Conservation (phyloP, 805 yeast species). For the Sugiyamaella boreocaroliniensis region DNA sequence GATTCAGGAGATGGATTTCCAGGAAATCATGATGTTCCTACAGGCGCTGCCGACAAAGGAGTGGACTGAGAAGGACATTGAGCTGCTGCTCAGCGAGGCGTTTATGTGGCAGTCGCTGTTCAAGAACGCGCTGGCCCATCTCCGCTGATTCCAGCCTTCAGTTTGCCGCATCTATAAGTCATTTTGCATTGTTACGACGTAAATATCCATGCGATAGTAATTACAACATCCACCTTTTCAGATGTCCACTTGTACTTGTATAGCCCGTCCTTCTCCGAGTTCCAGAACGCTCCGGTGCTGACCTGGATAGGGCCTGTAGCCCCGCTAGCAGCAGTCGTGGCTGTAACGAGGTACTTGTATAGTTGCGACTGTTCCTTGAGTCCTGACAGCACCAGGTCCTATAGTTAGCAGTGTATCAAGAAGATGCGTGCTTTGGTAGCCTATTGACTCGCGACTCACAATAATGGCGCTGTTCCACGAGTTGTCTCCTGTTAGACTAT, state of each 20-base stretch:
- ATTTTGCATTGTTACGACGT: constrained; percentile 4
- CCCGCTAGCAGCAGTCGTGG: constrained; percentile 15
- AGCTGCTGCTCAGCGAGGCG: constrained; percentile 88
- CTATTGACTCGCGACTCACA: neutral
- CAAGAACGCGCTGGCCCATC: constrained; percentile 83
- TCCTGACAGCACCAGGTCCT: neutral
- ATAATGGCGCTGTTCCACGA: neutral
- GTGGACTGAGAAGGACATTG: constrained; percentile 89
- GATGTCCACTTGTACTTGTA: constrained; percentile 21
- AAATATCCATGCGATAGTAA: constrained; percentile 22
- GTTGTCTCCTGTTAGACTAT: neutral
- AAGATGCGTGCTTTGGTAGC: neutral
- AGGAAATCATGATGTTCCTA: constrained; percentile 83
- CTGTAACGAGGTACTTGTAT: constrained; percentile 20
- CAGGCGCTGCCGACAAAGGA: constrained; percentile 81
- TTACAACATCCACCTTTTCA: constrained; percentile 16
- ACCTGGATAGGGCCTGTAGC: constrained; percentile 20
- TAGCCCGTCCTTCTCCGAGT: constrained; percentile 23
- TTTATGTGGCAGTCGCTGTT: constrained; percentile 93
- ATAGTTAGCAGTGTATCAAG: neutral
- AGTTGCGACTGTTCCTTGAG: neutral
- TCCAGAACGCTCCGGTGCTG: constrained; percentile 21
- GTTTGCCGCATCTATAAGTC: neutral
- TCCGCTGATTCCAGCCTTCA: constrained; percentile 42
- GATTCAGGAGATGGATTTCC: constrained; percentile 81